Base-by-base conservation (phyloP, 257 asterid species). In the Lantana camara region DNA sequence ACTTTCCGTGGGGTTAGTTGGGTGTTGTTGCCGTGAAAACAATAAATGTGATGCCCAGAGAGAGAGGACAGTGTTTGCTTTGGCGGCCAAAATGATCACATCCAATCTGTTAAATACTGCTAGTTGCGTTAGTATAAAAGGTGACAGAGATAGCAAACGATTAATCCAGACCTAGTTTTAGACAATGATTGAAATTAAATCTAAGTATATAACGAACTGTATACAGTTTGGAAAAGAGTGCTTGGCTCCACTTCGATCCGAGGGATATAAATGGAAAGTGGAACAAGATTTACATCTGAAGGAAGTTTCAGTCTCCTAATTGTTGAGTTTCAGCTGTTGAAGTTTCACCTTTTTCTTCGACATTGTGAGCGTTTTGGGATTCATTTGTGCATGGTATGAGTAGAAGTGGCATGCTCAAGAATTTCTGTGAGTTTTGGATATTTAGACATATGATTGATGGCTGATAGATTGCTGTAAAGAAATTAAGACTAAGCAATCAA, bases 211-310 rank as follows among this genome's bases (percentile, higher is more conserved):
- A 42, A 47, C 16, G 5, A 66, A 6, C 13, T 48, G 15, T n/a
- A 3, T 19, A 40, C 54, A 38, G 57, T 67, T 47, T 21, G 46
- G 35, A 32, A 53, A 47, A 16, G 64, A 60, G 41, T 13, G 23
- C 45, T 23, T 57, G 55, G 17, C 13, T 57, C 17, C 57, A 35
- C 49, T 50, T 66, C 23, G 14, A 21, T 44, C 51, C 29, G 63
- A 38, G 34, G 40, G 64, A 55, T 50, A 51, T 57, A 60, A 27
- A 51, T 49, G 40, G 63, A 56, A 37, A 69, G 34, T 42, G 64
- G 21, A 68, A 62, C 56, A 57, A 16, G 60, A 50, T n/a, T n/a
- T n/a, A n/a, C n/a, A n/a, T n/a, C 41, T 6, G 19, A 29, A 49
- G 45, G 42, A n/a, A n/a, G n/a, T n/a, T n/a, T n/a, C n/a, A n/a